Base-by-base conservation (phyloP, 2,329 filamentous ascomycete genomes). In the Alternaria sp. region DNA sequence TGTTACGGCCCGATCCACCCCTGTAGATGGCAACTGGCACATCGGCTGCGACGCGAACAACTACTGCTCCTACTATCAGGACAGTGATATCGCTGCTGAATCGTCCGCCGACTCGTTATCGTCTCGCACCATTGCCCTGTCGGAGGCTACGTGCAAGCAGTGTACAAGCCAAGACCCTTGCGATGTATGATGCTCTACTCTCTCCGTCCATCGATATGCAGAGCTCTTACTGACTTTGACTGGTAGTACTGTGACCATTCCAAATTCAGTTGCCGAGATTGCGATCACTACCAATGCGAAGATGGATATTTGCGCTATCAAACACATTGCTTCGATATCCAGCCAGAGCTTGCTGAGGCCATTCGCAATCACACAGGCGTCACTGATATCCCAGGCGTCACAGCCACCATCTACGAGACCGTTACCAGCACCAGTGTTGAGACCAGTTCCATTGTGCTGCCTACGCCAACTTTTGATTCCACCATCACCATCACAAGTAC, bases 51-150 rank as follows among this genome's bases (percentile, higher is more conserved):
- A 56, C 51, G 32, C 36, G 14, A 34, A 53, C 27, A 54, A 54
- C 22, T 27, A 64, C 46, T 64, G 62, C 41, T 52, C 28, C 36
- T 62, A 62, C 28, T 59, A 59, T 36, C 55, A 55, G 50, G 34
- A 18, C 18, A 20, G 25, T 11, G 12, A 38, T 30, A 3, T 40
- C 14, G 28, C 36, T 30, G n/a, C 45, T 27, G 36, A 22, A 6
- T 25, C 18, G 3, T n/a, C 18, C 8, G 2, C 3, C 43, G 44
- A 45, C 53, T 32, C 43, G 10, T 14, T 48, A 2, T 34, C 27
- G 2, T 14, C 27, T 20, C 36, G 51, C 18, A 54, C 36, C n/a
- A 22, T 44, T 25, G 5, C 51, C 32, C 27, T 54, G 11, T 32
- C 38, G 11, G 27, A 40, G 28, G 1, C 51, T 12, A 44, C 38